Base-by-base conservation (phyloP, 78 protist species). In the Bigelowiella natans region DNA sequence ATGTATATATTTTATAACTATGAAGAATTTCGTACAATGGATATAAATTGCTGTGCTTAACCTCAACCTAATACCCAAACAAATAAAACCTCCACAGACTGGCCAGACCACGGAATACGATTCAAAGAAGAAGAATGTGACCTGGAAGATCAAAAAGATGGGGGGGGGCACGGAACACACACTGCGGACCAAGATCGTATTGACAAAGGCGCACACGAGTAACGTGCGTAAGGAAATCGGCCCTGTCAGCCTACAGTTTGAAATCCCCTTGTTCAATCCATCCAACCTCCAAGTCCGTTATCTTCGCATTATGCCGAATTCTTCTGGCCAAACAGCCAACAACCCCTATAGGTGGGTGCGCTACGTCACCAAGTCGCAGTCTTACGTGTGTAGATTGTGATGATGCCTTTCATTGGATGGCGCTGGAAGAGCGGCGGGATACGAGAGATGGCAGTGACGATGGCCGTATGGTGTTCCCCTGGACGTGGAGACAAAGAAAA, bases 231-330 rank as follows among this genome's bases (percentile, higher is more conserved):
- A 94, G 88, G 95, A 94, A 86, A 93, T 95, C 88, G 97, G 97
- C 3, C 96, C 97, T 1, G 91, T 96, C 31, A 83, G 94, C 37
- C 38, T 96, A 82, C 64, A 83, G 26, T 96, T 96, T 39, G 96
- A 94, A 40, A 93, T 96, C 31, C 97, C 97, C 0, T 39, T 64
- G 91, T 93, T 88, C 85, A 93, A 83, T 63, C 88, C 92, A 38
- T 89, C 95, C 36, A 36, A 39, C 1, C 63, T 94, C 29, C 91
- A 91, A 39, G 90, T 94, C 73, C 91, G 92, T 63, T 92, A 88
- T 36, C 88, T 94, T n/a, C 85, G 39, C 88, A 39, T 92, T 30
- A 87, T 34, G 40, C 89, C 11, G 89, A 7, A 26, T 38, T 3
- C 83, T 2, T 2, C 89, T 34, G 29, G 29, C 2, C 86, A 83